phyloP scores from a whole-genome alignment of 2,329 filamentous ascomycete species.

The Penicillium nordicum region DNA sequence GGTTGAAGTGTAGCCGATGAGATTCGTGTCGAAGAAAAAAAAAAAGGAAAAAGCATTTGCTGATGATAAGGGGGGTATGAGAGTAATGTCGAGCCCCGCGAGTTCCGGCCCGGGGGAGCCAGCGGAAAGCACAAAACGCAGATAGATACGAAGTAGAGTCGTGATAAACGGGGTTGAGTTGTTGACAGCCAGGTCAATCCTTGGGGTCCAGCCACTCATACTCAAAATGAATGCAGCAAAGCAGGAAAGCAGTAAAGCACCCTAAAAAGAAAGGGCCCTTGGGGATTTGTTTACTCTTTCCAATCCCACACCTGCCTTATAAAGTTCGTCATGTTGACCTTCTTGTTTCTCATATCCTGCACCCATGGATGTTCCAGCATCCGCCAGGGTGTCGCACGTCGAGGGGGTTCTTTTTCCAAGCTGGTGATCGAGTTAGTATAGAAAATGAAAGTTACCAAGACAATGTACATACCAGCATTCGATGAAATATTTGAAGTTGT shows the following conservation, averaged over 20 bases:
- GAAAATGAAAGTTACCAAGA: not conserved
- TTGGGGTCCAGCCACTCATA: conserved; percentile 27
- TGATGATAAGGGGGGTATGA: conserved; percentile 21
- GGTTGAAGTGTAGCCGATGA: conserved; percentile 18
- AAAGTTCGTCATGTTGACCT: conserved; percentile 96
- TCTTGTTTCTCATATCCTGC: conserved; percentile 90
- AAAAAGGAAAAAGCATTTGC: not conserved
- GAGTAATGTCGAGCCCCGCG: conserved; percentile 5
- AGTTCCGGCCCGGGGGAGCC: conserved; percentile 22
- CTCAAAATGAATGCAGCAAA: conserved; percentile 13
- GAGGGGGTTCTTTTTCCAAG: conserved; percentile 84
- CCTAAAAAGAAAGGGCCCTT: not conserved
- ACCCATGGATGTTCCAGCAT: conserved; percentile 99
- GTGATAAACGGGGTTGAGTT: conserved; percentile 15
- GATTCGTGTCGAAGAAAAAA: conserved; percentile 12
- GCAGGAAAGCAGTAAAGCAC: conserved; percentile 9
- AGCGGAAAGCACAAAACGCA: conserved; percentile 8
- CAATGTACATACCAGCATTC: conserved; percentile 76
- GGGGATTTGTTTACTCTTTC: conserved; percentile 58
- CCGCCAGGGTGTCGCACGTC: conserved; percentile 91
- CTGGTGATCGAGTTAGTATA: conserved; percentile 47
- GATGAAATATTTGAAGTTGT: conserved; percentile 98
- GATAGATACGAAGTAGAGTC: conserved; percentile 6
- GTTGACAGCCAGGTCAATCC: conserved; percentile 30
- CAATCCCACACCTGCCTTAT: conserved; percentile 95